A percentile compares a stretch with the other conserved stretches of the same genome.
Evolutionary conservation across 176 grass and related monocot genomes (phyloP).

Genomic region (Eragrostis curvula): DNA sequence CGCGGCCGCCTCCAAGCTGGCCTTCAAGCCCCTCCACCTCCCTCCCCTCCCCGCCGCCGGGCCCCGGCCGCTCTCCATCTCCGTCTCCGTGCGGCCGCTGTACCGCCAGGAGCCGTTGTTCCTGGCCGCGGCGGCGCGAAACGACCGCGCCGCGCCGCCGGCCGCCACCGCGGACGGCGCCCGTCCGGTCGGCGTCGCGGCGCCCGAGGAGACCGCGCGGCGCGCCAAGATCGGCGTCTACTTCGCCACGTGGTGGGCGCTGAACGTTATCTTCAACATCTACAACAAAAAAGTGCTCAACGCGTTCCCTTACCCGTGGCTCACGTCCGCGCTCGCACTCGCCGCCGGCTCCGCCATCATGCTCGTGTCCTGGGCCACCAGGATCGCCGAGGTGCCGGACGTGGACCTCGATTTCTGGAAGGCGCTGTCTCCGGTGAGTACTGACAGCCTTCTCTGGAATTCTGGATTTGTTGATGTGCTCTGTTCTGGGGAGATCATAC

Average conservation of each 20-base stretch:
- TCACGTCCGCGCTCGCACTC: conserved; percentile 83
- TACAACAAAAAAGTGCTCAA: conserved; percentile 99
- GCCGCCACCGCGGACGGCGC: conserved; percentile 50
- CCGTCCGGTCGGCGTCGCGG: conserved; percentile 24
- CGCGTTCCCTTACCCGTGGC: conserved; percentile 94
- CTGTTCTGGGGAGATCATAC: background rate
- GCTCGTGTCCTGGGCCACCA: conserved; percentile 80
- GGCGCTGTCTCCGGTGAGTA: conserved; percentile 71
- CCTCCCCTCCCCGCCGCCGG: conserved; percentile 29
- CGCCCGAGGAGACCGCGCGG: conserved; percentile 33
- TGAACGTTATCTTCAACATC: conserved; percentile 98
- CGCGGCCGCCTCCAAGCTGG: background rate
- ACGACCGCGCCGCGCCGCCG: conserved; percentile 35
- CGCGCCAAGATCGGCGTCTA: conserved; percentile 78
- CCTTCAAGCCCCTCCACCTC: conserved; percentile 52
- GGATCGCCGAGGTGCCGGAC: conserved; percentile 63
- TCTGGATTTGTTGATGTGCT: background rate
- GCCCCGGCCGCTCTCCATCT: conserved; percentile 26
- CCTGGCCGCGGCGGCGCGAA: conserved; percentile 2
- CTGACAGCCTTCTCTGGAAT: conserved; percentile 1
- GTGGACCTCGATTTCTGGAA: conserved; percentile 94
- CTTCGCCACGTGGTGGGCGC: conserved; percentile 95
- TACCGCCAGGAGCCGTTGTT: conserved; percentile 53
- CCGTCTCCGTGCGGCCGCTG: conserved; percentile 45
- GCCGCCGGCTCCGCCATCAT: conserved; percentile 96